Conservation (phyloP, 2,329 filamentous ascomycete genomes). For the Verticillium isaacii region DNA sequence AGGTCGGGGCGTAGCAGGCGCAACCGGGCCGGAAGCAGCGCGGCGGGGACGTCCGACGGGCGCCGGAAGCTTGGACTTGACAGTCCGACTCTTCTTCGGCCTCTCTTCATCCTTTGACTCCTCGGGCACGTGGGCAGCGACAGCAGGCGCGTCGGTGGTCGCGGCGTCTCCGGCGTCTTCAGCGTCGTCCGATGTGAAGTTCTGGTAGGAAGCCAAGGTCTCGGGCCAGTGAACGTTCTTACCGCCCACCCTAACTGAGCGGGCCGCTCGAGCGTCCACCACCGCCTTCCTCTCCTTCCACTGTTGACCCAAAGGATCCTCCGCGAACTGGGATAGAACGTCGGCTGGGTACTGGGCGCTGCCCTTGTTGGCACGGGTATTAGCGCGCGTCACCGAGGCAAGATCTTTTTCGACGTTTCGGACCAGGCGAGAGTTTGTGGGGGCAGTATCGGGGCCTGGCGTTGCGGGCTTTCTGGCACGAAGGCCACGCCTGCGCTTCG, state of each 20-base stretch:
- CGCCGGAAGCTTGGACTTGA: constrained; percentile 1
- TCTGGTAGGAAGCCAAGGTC: constrained; percentile 3
- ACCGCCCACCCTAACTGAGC: constrained; percentile 3
- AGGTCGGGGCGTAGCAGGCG: neutral
- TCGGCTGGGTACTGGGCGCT: constrained; percentile 25
- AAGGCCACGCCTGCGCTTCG: constrained; percentile 9
- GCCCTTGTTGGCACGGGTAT: constrained; percentile 41
- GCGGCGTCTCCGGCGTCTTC: neutral
- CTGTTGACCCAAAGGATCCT: constrained; percentile 18
- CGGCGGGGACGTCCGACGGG: neutral
- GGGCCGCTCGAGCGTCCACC: constrained; percentile 18
- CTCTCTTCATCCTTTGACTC: neutral
- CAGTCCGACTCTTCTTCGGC: neutral
- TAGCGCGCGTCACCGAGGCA: constrained; percentile 33
- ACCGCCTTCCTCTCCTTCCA: constrained; percentile 19
- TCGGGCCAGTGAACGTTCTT: constrained; percentile 29
- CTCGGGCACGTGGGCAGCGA: neutral
- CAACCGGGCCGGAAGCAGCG: neutral
- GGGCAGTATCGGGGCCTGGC: neutral
- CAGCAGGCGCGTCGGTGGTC: neutral
- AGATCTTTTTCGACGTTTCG: constrained; percentile 36
- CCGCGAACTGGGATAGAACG: constrained; percentile 21
- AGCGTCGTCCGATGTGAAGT: neutral
- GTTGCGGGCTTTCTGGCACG: constrained; percentile 9
- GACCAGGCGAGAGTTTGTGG: constrained; percentile 5